Conservation (phyloP, 2,329 filamentous ascomycete species). For the Arthrinium puccinioides region DNA sequence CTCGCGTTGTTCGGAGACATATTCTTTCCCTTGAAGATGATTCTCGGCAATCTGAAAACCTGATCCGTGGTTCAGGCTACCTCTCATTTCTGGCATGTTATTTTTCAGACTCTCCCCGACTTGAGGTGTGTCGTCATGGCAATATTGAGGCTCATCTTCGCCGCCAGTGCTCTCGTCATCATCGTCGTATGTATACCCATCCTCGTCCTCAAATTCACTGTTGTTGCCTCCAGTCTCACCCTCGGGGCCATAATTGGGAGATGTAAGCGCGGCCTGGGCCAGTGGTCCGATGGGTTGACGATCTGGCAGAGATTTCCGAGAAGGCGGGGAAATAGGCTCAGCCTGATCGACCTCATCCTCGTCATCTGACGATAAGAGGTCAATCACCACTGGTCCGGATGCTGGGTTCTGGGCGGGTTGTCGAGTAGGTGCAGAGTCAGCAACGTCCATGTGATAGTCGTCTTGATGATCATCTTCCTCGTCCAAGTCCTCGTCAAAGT, state of each 20-base stretch:
- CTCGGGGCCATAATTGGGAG: slow-evolving; percentile 1
- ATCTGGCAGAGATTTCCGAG: too few relatives aligned
- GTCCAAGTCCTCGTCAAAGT: slow-evolving; percentile 1
- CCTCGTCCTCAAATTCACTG: slow-evolving; percentile 7
- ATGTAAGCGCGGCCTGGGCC: not conserved
- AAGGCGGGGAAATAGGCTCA: not conserved
- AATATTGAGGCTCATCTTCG: slow-evolving; percentile 1
- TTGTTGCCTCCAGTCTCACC: slow-evolving; percentile 8
- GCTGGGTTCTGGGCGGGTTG: slow-evolving; percentile 4
- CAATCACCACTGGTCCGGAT: slow-evolving; percentile 15
- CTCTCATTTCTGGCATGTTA: too few relatives aligned
- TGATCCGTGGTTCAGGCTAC: too few relatives aligned
- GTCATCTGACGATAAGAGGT: slow-evolving; percentile 18
- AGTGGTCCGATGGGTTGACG: too few relatives aligned
- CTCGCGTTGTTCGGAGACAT: too few relatives aligned
- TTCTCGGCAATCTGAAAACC: too few relatives aligned
- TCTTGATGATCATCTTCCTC: slow-evolving; percentile 9
- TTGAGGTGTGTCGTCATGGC: slow-evolving; percentile 4
- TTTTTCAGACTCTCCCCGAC: not conserved
- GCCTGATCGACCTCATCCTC: slow-evolving; percentile 15
- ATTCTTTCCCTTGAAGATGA: too few relatives aligned
- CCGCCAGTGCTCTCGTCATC: slow-evolving; percentile 20
- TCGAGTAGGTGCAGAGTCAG: slow-evolving; percentile 5
- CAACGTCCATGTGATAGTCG: slow-evolving; percentile 13
- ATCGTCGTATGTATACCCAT: slow-evolving; percentile 10